Conservation (phyloP, 306 rosid species). For the Vigna unguiculata region DNA sequence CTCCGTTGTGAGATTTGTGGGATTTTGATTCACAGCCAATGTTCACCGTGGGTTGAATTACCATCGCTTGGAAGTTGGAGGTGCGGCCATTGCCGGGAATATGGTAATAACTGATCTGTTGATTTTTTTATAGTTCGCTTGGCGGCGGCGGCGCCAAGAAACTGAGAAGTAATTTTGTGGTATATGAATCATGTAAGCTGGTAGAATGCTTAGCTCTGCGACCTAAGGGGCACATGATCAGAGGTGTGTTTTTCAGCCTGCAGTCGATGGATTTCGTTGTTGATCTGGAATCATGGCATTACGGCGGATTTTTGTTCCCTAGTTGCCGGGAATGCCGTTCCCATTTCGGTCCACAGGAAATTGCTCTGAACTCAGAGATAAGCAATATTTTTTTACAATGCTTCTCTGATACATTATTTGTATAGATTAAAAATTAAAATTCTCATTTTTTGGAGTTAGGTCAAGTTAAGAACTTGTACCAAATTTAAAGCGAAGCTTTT, state of each 20-base stretch:
- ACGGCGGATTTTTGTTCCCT: conserved; percentile 37
- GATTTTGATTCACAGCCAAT: conserved; percentile 65
- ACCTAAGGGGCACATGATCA: neutral
- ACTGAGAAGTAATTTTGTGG: neutral
- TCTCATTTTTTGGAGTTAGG: conserved; percentile 34
- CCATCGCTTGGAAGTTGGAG: conserved; percentile 63
- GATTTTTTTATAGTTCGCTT: conserved; percentile 33
- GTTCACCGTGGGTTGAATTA: conserved; percentile 74
- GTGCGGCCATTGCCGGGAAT: conserved; percentile 78
- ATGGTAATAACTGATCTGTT: conserved; percentile 57
- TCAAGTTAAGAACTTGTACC: conserved; percentile 28
- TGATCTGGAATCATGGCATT: conserved; percentile 34
- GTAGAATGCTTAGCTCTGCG: conserved; percentile 32
- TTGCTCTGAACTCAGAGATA: conserved; percentile 50
- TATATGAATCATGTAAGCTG: neutral
- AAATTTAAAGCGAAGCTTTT: conserved; percentile 34
- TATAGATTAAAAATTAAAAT: conserved; percentile 47
- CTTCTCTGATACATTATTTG: conserved; percentile 73
- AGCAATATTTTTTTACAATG: conserved; percentile 63
- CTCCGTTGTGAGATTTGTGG: conserved; percentile 79
- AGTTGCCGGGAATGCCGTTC: conserved; percentile 31
- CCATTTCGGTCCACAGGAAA: conserved; percentile 45
- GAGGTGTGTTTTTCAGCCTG: conserved; percentile 36
- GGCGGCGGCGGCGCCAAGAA: conserved; percentile 28
- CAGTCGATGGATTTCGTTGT: conserved; percentile 29